phyloP scores from a whole-genome alignment of 116 monocot species.

The Posidonia oceanica region DNA sequence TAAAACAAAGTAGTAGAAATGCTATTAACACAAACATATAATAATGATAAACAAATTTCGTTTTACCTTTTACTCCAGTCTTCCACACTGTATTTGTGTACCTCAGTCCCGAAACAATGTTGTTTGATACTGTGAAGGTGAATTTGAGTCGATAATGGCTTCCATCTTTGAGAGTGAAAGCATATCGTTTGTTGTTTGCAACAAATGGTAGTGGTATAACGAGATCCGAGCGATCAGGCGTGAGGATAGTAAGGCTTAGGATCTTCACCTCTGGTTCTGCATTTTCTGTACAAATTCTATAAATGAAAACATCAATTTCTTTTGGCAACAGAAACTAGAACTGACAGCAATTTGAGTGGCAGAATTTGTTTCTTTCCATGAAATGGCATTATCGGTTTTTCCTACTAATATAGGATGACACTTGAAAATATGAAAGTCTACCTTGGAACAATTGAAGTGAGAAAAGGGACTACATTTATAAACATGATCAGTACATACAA shows the following conservation, averaged over 20 bases:
- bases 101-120: constrained; percentile 73
- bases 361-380: not conserved
- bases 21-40: too few species aligned
- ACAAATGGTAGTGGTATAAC: constrained; percentile 56
- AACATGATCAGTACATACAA: too few species aligned
- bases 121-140: constrained; percentile 63
- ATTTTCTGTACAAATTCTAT: constrained; percentile 14
- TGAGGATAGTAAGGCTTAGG: constrained; percentile 53
- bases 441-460: too few species aligned
- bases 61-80: constrained; percentile 65
- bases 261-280: constrained; percentile 48
- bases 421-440: too few species aligned
- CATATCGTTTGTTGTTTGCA: constrained; percentile 40
- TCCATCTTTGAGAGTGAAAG: constrained; percentile 71
- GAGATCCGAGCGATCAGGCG: constrained; percentile 34
- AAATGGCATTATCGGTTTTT: not conserved
- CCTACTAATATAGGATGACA: too few species aligned
- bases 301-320: constrained; percentile 10
- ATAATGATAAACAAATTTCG: not conserved
- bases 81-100: constrained; percentile 92
- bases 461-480: too few species aligned
- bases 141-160: constrained; percentile 65
- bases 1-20: too few species aligned
- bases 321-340: constrained; percentile 2
- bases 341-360: not conserved